Evolutionary conservation across 1,139 yeast species (phyloP).

Genomic region (Candida glucosophila): DNA sequence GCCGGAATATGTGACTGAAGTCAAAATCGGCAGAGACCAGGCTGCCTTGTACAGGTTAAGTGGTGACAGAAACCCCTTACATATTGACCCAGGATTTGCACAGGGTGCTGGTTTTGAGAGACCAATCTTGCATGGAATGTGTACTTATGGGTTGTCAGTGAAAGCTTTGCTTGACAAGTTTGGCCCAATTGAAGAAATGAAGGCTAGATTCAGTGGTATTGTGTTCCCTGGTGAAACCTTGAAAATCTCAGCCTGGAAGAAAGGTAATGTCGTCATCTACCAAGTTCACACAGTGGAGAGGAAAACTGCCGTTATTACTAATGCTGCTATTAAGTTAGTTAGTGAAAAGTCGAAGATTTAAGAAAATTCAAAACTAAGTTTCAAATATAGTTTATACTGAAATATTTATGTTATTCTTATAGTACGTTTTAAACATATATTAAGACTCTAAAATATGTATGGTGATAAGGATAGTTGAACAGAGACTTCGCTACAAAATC

Average conservation of each 20-base stretch:
- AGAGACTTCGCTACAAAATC: too few species aligned
- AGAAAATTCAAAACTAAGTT: conserved; percentile 5
- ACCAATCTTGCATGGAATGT: conserved; percentile 92
- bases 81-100: conserved; percentile 88
- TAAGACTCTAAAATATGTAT: too few species aligned
- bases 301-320: conserved; percentile 69
- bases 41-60: conserved; percentile 88
- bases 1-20: conserved; percentile 61
- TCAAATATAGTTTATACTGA: not conserved
- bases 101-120: conserved; percentile 77
- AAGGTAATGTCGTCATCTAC: conserved; percentile 61
- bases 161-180: conserved; percentile 70
- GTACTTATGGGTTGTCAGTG: conserved; percentile 76
- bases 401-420: too few species aligned
- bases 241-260: conserved; percentile 78
- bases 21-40: conserved; percentile 60
- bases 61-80: conserved; percentile 93
- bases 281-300: conserved; percentile 80
- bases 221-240: conserved; percentile 97
- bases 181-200: conserved; percentile 79
- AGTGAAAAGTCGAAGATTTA: conserved; percentile 36
- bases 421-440: too few species aligned
- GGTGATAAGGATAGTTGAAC: too few species aligned
- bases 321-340: conserved; percentile 74
- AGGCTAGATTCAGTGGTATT: conserved; percentile 84